Conservation (phyloP, 768 basidiomycete genomes). For the Mrakia gelida region DNA sequence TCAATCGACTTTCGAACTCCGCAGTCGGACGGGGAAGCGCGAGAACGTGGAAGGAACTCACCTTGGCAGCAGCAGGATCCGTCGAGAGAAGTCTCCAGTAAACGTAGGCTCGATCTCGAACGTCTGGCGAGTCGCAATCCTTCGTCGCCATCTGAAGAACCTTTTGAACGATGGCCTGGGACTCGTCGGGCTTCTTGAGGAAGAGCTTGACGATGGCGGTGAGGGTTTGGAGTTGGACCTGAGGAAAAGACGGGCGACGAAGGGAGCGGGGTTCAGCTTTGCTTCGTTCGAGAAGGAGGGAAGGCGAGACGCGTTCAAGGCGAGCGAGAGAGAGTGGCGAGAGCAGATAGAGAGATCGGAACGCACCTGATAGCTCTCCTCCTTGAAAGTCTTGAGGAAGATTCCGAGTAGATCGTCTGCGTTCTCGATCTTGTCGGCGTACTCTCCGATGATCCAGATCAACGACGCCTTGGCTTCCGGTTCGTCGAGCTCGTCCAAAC, state of each 20-base stretch:
- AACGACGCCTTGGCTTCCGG: constrained; percentile 95
- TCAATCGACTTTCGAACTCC: neutral
- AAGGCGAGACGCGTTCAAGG: neutral
- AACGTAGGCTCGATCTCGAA: constrained; percentile 93
- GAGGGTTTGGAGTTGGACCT: constrained; percentile 55
- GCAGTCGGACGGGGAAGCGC: neutral
- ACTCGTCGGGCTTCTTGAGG: constrained; percentile 86
- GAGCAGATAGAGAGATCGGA: constrained; percentile 3
- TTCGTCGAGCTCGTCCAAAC: constrained; percentile 86
- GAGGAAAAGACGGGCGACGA: constrained; percentile 46
- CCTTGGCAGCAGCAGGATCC: constrained; percentile 93
- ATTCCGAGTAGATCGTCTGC: constrained; percentile 84
- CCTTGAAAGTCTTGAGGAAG: constrained; percentile 87
- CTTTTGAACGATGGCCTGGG: constrained; percentile 87
- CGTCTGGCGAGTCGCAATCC: constrained; percentile 93
- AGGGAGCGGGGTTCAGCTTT: constrained; percentile 13
- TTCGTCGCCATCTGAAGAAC: constrained; percentile 92
- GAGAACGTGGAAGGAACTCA: constrained; percentile 41
- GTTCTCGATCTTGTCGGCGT: constrained; percentile 91
- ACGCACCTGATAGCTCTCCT: constrained; percentile 83
- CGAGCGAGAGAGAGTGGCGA: too few relatives aligned
- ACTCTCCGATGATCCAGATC: constrained; percentile 97
- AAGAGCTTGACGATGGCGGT: constrained; percentile 97
- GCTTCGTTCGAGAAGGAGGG: constrained; percentile 48
- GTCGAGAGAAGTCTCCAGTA: constrained; percentile 95